These are phyloP conservation scores for Prunus padus DNA, from an alignment of 306 rosid genomes.

Conservation along the genomic window DNA sequence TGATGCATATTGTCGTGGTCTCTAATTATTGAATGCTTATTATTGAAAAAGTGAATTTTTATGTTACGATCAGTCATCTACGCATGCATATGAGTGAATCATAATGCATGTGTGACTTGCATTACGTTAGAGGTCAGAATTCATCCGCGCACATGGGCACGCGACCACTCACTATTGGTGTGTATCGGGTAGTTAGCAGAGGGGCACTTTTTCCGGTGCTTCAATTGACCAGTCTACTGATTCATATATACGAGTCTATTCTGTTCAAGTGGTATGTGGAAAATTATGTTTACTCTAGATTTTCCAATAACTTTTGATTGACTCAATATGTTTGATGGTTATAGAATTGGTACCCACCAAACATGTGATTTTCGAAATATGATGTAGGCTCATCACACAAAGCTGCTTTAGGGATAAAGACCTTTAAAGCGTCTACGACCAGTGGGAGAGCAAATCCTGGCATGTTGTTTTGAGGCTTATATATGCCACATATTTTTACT, in stretches of 20 bases:
- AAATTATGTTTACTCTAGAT: background rate
- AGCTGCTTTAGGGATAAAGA: background rate
- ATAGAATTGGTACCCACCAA: slow-evolving; percentile 5
- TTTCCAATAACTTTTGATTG: background rate
- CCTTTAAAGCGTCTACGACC: background rate
- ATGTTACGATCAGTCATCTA: too few species aligned
- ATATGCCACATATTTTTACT: background rate
- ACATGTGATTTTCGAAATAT: background rate
- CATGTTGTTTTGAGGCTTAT: background rate
- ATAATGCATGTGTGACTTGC: too few species aligned
- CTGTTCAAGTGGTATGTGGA: background rate
- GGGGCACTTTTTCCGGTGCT: too few species aligned
- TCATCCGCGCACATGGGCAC: too few species aligned
- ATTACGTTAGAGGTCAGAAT: too few species aligned
- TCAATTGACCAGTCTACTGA: too few species aligned
- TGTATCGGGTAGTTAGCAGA: too few species aligned
- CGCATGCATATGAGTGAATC: too few species aligned
- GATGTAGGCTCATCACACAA: background rate
- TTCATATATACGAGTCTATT: background rate
- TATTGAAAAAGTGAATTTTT: background rate
- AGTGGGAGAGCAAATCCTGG: background rate
- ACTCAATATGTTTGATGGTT: background rate
- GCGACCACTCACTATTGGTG: too few species aligned
- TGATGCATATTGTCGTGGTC: too few species aligned
- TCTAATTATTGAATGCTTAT: background rate